Evolutionary conservation across 345 rosid species (phyloP), one percentile per base, ranked within the genome.

Genomic region (Gossypium rotundifolium): DNA sequence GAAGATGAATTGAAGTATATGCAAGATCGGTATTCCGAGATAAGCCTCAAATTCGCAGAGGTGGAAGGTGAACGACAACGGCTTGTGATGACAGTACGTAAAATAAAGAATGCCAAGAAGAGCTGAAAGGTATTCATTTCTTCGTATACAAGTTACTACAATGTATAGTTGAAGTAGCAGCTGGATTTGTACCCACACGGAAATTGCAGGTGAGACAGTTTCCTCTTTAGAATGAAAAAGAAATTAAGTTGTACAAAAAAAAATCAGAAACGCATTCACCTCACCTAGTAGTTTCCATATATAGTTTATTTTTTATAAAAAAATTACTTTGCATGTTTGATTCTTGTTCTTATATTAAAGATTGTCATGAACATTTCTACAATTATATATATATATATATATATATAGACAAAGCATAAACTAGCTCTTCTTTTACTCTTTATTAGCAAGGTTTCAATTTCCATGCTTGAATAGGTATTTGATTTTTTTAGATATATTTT

Each of bases 31-130:
- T 93, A 95, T 75, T 91, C 96, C 14, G 93, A 89, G 79, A 83
- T 90, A 78, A 95, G 99, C 83, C 88, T 95, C 64, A 90, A 86
- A 84, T 95, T 91, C 55, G 99, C 99, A 3, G 97, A 93, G 81
- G 99, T 95, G 0, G 99, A 95, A 88, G 97, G 99, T 48, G 99
- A 95, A 84, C 88, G 99, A 79, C 99, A 95, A 75, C 82, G 88
- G 81, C 97, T 95, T 67, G 93, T 90, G 55, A 95, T 95, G 99
- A 87, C 93, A 0, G 77, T 91, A 22, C 87, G 98, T 62, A 88
- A 87, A 81, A 84, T 89, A 49, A 89, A 87, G 86, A 95, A 93
- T 65, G 69, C 86, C 40, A 88, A 70, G 86, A 85, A 83, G 80
- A 82, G 80, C 73, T 87, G 73, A 78, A 27, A 20, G 7, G 2